phyloP scores from a whole-genome alignment of 441 rosid species.

The Erodium texanum region DNA sequence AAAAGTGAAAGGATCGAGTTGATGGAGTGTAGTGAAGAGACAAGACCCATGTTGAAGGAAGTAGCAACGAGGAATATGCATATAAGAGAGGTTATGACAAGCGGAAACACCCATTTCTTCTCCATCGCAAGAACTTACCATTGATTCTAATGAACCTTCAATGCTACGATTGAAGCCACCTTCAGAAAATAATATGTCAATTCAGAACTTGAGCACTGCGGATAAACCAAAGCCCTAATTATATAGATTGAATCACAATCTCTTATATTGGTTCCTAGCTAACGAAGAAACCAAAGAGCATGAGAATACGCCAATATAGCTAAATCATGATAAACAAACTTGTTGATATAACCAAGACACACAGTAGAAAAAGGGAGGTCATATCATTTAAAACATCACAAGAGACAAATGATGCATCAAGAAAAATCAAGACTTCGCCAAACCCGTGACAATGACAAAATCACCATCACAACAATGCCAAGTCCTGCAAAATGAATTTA shows the following conservation, averaged over 20 bases:
- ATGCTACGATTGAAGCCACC: slow-evolving; percentile 6
- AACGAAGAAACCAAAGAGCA: slow-evolving; percentile 21
- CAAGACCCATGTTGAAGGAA: slow-evolving; percentile 71
- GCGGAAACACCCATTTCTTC: slow-evolving; percentile 74
- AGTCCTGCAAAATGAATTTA: too few species aligned
- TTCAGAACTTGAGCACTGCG: slow-evolving; percentile 16
- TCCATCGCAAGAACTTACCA: slow-evolving; percentile 48
- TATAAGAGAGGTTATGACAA: slow-evolving; percentile 58
- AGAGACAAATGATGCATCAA: slow-evolving; percentile 1
- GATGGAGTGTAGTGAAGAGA: slow-evolving; percentile 53
- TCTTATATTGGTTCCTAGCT: slow-evolving; percentile 7
- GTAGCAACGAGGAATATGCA: slow-evolving; percentile 61
- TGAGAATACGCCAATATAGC: neutral
- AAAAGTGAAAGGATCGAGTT: slow-evolving; percentile 47
- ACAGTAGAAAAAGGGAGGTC: neutral
- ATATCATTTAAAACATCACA: neutral
- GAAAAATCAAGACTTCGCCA: neutral
- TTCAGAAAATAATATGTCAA: slow-evolving; percentile 1
- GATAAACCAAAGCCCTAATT: slow-evolving; percentile 21
- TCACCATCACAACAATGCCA: neutral
- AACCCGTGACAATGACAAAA: neutral
- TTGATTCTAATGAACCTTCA: slow-evolving; percentile 20
- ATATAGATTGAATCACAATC: neutral
- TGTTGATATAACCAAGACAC: neutral
- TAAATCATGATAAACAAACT: neutral